Conservation (phyloP, 2,329 filamentous ascomycete genomes). For the Bipolaris cookei region DNA sequence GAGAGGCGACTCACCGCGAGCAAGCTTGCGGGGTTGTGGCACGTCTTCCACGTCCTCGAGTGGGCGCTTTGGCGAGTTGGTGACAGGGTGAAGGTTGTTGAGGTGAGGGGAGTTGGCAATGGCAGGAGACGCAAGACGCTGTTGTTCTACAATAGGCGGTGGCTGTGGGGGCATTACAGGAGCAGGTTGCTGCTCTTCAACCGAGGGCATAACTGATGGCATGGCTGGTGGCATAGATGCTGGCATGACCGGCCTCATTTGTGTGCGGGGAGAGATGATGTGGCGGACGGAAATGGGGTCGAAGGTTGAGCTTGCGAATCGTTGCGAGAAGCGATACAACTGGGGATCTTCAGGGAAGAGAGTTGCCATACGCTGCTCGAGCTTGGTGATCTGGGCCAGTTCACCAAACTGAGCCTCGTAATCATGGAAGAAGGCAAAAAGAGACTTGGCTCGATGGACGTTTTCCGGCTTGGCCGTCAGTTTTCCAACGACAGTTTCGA, state of each 20-base stretch:
- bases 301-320: slow-evolving; percentile 72
- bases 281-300: slow-evolving; percentile 82
- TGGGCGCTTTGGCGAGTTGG: slow-evolving; percentile 56
- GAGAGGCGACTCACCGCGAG: slow-evolving; percentile 87
- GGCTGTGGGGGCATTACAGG: background rate
- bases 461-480: slow-evolving; percentile 79
- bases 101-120: slow-evolving; percentile 43
- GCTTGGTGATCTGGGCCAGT: slow-evolving; percentile 83
- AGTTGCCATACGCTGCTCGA: slow-evolving; percentile 91
- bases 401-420: slow-evolving; percentile 96
- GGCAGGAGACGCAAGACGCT: slow-evolving; percentile 36
- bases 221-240: slow-evolving; percentile 33
- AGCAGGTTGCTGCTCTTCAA: slow-evolving; percentile 34
- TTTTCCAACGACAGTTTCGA: slow-evolving; percentile 89
- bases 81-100: slow-evolving; percentile 28
- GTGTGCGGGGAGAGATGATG: slow-evolving; percentile 79
- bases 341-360: slow-evolving; percentile 89
- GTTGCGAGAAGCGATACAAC: slow-evolving; percentile 74
- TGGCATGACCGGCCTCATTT: slow-evolving; percentile 64
- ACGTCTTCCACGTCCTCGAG: slow-evolving; percentile 70
- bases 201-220: slow-evolving; percentile 35
- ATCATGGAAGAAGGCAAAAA: slow-evolving; percentile 92
- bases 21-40: slow-evolving; percentile 82
- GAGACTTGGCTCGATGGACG: slow-evolving; percentile 75
- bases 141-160: slow-evolving; percentile 24